phyloP scores from a whole-genome alignment of 164 flowering plant species.

The Paratinospora sagittata region DNA sequence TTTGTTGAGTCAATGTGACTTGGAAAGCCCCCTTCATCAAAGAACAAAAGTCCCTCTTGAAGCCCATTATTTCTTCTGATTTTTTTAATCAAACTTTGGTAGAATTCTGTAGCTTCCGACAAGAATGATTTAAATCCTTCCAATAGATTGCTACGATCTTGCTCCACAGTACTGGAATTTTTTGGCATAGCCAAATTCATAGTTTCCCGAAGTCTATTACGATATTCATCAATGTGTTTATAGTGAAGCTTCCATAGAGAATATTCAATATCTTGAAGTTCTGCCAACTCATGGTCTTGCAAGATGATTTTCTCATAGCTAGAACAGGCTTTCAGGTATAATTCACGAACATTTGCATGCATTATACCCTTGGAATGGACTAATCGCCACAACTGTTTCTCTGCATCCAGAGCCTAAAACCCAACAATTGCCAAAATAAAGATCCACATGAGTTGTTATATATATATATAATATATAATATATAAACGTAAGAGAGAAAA shows the following conservation, averaged over 20 bases:
- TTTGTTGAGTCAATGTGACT: constrained; percentile 24
- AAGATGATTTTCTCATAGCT: constrained; percentile 52
- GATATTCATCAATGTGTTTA: constrained; percentile 73
- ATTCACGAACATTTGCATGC: constrained; percentile 40
- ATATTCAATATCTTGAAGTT: constrained; percentile 58
- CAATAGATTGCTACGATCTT: constrained; percentile 19
- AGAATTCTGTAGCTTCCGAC: constrained; percentile 55
- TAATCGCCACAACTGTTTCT: constrained; percentile 48
- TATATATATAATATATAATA: background rate
- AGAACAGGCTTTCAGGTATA: constrained; percentile 47
- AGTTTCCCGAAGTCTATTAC: constrained; percentile 37
- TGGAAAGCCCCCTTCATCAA: constrained; percentile 14
- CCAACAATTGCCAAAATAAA: constrained; percentile 7
- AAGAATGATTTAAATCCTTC: constrained; percentile 53
- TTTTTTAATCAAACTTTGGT: constrained; percentile 45
- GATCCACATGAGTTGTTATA: background rate
- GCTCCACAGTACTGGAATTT: constrained; percentile 16
- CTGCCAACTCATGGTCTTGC: constrained; percentile 30
- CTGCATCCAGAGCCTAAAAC: constrained; percentile 50
- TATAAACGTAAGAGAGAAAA: background rate
- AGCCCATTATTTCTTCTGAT: constrained; percentile 38
- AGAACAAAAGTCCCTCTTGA: constrained; percentile 27
- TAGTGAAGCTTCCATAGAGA: constrained; percentile 85
- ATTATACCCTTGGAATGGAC: constrained; percentile 51
- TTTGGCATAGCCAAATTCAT: constrained; percentile 14